Evolutionary conservation across 108 stramenopile genomes (phyloP).

Genomic region (Epipyxis sp.): DNA sequence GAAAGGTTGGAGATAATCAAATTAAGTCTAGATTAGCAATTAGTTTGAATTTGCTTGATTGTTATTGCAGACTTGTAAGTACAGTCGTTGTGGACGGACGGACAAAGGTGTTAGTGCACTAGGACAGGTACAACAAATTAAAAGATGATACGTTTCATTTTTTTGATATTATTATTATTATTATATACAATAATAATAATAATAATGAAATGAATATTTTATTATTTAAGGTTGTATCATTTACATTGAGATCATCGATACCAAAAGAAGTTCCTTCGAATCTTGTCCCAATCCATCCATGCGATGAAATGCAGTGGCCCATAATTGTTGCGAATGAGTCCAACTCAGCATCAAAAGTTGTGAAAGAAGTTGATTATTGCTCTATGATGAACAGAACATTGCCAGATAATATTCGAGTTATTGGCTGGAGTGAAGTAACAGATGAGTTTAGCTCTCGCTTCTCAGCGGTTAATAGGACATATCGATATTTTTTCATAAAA

Average conservation of each 20-base stretch:
- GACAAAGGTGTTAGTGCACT: conserved; percentile 87
- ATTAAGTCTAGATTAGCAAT: not conserved
- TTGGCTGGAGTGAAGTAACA: conserved; percentile 87
- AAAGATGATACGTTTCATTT: too few species aligned
- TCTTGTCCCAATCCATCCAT: conserved; percentile 29
- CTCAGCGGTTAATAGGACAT: conserved; percentile 71
- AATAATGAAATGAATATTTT: not conserved
- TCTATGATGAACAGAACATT: conserved; percentile 86
- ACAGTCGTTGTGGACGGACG: conserved; percentile 92
- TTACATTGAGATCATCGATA: conserved; percentile 67
- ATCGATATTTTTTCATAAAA: conserved; percentile 85
- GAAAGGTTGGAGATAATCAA: conserved; percentile 40
- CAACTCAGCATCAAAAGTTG: conserved; percentile 37
- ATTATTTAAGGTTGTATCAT: conserved; percentile 62
- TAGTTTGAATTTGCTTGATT: conserved; percentile 3
- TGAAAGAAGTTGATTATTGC: conserved; percentile 79
- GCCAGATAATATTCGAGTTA: conserved; percentile 78
- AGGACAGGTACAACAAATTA: conserved; percentile 63
- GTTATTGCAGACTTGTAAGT: conserved; percentile 49
- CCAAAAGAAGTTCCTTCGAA: not conserved
- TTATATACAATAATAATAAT: too few species aligned
- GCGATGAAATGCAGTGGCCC: conserved; percentile 14
- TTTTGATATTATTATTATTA: too few species aligned
- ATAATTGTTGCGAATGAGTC: too few species aligned
- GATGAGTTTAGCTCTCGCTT: conserved; percentile 88